phyloP scores from a whole-genome alignment of 2,329 filamentous ascomycete genomes.

The Simplicillium sp. region DNA sequence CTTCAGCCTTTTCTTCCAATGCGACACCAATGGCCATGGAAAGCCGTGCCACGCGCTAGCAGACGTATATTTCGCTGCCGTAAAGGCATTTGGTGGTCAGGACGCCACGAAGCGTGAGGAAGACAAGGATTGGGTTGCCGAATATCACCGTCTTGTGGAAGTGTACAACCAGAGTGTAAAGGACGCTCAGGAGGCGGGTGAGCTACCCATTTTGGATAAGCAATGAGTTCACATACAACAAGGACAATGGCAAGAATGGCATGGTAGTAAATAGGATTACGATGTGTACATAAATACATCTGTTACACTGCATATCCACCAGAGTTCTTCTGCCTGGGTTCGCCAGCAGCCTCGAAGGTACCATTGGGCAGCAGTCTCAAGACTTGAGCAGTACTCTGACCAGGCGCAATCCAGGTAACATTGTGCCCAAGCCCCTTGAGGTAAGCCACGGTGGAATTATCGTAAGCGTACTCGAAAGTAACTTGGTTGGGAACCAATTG shows the following conservation, averaged over 20 bases:
- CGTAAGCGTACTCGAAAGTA: slow-evolving; percentile 62
- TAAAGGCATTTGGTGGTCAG: slow-evolving; percentile 17
- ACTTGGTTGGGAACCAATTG: slow-evolving; percentile 65
- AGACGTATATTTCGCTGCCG: slow-evolving; percentile 21
- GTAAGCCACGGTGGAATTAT: slow-evolving; percentile 59
- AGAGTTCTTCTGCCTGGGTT: slow-evolving; percentile 70
- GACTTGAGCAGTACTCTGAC: slow-evolving; percentile 63
- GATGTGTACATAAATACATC: not conserved
- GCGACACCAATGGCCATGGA: slow-evolving; percentile 8
- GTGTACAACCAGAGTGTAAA: slow-evolving; percentile 16
- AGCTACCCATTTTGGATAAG: slow-evolving; percentile 6
- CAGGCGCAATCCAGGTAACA: slow-evolving; percentile 59
- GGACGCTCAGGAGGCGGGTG: slow-evolving; percentile 16
- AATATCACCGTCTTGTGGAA: slow-evolving; percentile 16
- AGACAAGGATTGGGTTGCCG: slow-evolving; percentile 9
- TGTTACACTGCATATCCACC: slow-evolving; percentile 49
- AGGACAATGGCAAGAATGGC: not conserved
- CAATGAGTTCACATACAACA: not conserved
- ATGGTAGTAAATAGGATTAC: not conserved
- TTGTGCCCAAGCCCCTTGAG: slow-evolving; percentile 63
- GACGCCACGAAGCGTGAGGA: slow-evolving; percentile 5
- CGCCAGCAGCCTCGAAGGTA: slow-evolving; percentile 69
- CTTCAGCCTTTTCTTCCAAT: slow-evolving; percentile 18
- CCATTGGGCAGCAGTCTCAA: slow-evolving; percentile 54
- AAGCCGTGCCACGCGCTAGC: slow-evolving; percentile 17